Percentiles rank a stretch among this genome's conserved stretches.
These are phyloP conservation scores for Mycena maculata DNA, from an alignment of 768 basidiomycete genomes.

Conservation along the genomic window DNA sequence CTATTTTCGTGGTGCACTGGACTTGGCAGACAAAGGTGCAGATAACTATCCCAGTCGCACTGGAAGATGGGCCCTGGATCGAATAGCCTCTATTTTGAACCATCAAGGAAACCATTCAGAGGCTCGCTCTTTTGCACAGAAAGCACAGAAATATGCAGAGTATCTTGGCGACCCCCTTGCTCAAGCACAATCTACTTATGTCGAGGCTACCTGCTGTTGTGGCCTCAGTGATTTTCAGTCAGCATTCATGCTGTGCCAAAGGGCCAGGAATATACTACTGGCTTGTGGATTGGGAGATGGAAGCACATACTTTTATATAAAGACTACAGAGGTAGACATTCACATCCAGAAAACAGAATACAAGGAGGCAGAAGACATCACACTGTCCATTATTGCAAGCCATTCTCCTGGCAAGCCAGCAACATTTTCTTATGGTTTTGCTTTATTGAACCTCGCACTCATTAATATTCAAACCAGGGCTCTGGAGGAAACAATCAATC, in stretches of 20 bases:
- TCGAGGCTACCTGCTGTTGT: background rate
- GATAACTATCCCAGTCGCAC: background rate
- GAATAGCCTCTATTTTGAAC: background rate
- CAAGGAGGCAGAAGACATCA: background rate
- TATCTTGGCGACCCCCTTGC: background rate
- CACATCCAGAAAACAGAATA: background rate
- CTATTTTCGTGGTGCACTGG: background rate
- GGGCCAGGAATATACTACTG: background rate
- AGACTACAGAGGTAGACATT: background rate
- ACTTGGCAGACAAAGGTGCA: background rate
- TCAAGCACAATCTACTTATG: background rate
- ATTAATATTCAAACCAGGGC: background rate
- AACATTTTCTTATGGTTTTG: background rate
- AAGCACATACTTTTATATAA: background rate
- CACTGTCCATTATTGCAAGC: background rate
- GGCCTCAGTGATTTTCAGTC: background rate
- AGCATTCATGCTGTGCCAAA: too few relatives aligned
- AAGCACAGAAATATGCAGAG: background rate
- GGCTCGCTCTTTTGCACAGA: background rate
- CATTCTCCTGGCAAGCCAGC: background rate
- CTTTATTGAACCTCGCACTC: background rate
- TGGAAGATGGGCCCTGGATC: background rate
- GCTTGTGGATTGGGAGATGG: background rate
- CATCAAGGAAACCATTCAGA: background rate
- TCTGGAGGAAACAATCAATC: background rate